Percentiles rank a stretch among this genome's conserved stretches.
These are phyloP conservation scores for Aureoboletus auriporus DNA, from an alignment of 768 basidiomycete species.

Conservation along the genomic window DNA sequence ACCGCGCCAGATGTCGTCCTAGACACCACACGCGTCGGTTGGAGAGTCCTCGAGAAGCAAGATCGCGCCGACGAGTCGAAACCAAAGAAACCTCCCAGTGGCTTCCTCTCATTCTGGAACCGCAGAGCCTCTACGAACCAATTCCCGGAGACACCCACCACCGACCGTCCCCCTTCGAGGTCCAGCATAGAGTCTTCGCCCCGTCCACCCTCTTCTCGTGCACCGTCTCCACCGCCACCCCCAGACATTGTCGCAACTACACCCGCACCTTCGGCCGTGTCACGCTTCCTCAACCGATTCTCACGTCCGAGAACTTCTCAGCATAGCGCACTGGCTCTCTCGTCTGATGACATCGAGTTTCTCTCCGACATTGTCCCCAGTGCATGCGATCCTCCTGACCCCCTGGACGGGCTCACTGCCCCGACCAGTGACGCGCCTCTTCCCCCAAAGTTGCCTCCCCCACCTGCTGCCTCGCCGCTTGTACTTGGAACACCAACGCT, in stretches of 20 bases:
- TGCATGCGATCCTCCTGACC: conserved; percentile 37
- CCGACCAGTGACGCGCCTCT: conserved; percentile 22
- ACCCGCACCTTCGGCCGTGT: conserved; percentile 64
- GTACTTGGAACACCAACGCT: no score
- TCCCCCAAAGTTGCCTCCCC: conserved; percentile 44
- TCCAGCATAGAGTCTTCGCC: conserved; percentile 27
- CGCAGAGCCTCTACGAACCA: conserved; percentile 34
- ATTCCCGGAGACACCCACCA: conserved; percentile 12
- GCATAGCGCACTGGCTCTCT: conserved; percentile 63
- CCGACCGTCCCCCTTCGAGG: conserved; percentile 21
- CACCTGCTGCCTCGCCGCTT: conserved; percentile 11
- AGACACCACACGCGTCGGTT: conserved; percentile 61
- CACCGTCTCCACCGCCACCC: conserved; percentile 15
- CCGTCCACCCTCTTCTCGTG: conserved; percentile 8
- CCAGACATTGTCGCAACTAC: conserved; percentile 1
- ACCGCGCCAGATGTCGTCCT: conserved; percentile 42
- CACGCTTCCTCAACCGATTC: conserved; percentile 79
- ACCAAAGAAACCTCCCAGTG: conserved; percentile 42
- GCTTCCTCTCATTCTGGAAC: conserved; percentile 73
- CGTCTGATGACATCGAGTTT: conserved; percentile 79
- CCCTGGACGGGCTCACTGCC: no score
- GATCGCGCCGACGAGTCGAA: conserved; percentile 41
- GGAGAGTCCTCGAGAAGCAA: conserved; percentile 66
- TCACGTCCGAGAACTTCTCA: conserved; percentile 43
- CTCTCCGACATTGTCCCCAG: conserved; percentile 65